Base-by-base conservation (phyloP, 2,329 filamentous ascomycete species). In the Calonectria honghensis region DNA sequence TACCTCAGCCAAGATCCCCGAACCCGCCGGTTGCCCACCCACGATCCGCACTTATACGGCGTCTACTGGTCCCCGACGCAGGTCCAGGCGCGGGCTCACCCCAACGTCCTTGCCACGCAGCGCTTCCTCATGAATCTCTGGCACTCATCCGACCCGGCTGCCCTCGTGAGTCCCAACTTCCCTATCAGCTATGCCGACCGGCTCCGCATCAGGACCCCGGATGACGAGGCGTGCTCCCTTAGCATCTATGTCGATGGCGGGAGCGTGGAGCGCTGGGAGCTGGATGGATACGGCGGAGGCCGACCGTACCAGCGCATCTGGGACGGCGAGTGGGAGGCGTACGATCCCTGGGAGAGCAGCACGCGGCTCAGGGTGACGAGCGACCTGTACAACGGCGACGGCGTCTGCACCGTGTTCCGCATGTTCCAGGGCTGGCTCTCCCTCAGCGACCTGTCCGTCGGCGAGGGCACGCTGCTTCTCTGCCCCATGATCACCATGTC, bases 371-470 rank as follows among this genome's bases (percentile, higher is more conserved):
- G 87, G 1, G 93, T 92, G 11, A 88, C 89, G 3, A 91, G 91
- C 78, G 94, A 96, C 82, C 83, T 96, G 29, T 95, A 96, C 82
- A 90, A 94, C 72, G 93, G 93, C 10, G 91, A 93, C 0, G 94
- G 94, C 2, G 91, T 92, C 11, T 96, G 94, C 83, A 92, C 88
- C 65, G 93, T 94, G 84, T 94, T 96, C 82, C 90, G 94, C 65
- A 94, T 95, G 89, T 94, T 94, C 81, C 94, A 96, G 82, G 95
- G 94, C 67, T 95, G 94, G 93, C 84, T 96, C 18, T 88, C 89
- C 35, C 90, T 96, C 84, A 92, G 90, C 27, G 86, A 88, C 32
- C 93, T 92, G 1, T 89, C 89, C 0, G 91, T 93, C 0, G 90
- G 89, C 13, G 92, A 95, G 81, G 94, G 94, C 9, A 94, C 93